phyloP scores from a whole-genome alignment of 2,329 filamentous ascomycete species.

The Stylonectria norvegica region DNA sequence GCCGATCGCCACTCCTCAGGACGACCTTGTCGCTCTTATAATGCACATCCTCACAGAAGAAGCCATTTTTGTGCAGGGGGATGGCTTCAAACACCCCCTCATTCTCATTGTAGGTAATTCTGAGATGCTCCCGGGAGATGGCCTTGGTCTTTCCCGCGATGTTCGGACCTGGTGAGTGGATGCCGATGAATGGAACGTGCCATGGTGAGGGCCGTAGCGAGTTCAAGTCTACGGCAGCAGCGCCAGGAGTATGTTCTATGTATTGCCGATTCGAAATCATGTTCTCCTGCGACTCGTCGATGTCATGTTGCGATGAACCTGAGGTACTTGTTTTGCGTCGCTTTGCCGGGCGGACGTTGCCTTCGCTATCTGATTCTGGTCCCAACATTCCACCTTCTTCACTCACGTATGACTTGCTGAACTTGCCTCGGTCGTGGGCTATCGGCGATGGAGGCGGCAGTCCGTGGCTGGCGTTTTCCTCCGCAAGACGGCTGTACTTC shows the following conservation, averaged over 20 bases:
- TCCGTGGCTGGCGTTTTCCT: slow-evolving; percentile 46
- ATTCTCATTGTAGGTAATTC: slow-evolving; percentile 66
- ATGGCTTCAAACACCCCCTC: slow-evolving; percentile 63
- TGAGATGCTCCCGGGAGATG: slow-evolving; percentile 71
- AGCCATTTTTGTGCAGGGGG: slow-evolving; percentile 61
- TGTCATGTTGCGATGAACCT: slow-evolving; percentile 41
- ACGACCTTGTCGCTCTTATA: slow-evolving; percentile 54
- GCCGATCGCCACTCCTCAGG: slow-evolving; percentile 60
- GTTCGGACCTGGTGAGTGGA: slow-evolving; percentile 65
- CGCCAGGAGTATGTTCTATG: slow-evolving; percentile 57
- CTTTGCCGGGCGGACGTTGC: slow-evolving; percentile 44
- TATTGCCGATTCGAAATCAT: slow-evolving; percentile 58
- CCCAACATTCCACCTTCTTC: slow-evolving; percentile 67
- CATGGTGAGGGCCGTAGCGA: slow-evolving; percentile 58
- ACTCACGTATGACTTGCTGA: slow-evolving; percentile 64
- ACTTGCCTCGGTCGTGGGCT: slow-evolving; percentile 50
- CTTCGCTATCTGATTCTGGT: slow-evolving; percentile 57
- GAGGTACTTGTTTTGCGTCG: slow-evolving; percentile 44
- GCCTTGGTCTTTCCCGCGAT: slow-evolving; percentile 63
- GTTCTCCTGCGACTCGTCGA: slow-evolving; percentile 43
- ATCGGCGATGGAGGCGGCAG: slow-evolving; percentile 51
- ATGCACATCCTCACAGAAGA: slow-evolving; percentile 62
- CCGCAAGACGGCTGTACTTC: slow-evolving; percentile 41
- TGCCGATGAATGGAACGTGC: slow-evolving; percentile 64
- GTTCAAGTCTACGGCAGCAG: slow-evolving; percentile 57